phyloP scores from a whole-genome alignment of 2,329 filamentous ascomycete species.

The Chrysoporthe cubensis region DNA sequence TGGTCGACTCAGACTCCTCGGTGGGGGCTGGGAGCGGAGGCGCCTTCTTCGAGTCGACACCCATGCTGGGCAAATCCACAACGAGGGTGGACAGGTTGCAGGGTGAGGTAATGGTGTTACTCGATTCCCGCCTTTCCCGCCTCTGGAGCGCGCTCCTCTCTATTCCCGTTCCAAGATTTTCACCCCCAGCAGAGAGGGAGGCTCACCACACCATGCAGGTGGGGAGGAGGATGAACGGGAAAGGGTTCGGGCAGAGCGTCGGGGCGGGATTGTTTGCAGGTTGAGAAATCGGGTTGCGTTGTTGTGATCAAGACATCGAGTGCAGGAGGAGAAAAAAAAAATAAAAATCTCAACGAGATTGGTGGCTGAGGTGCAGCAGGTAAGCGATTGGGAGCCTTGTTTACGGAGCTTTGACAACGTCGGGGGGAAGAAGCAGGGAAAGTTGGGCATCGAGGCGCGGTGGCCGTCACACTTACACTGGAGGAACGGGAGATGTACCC shows the following conservation, averaged over 20 bases:
- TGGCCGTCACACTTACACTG: conserved; percentile 26
- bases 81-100: conserved; percentile 26
- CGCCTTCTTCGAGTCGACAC: conserved; percentile 57
- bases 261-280: conserved; percentile 24
- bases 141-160: conserved; percentile 19
- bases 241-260: conserved; percentile 15
- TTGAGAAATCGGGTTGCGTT: conserved; percentile 26
- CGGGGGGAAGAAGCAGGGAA: background rate
- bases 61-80: conserved; percentile 49
- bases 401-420: conserved; percentile 6
- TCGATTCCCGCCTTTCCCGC: conserved; percentile 26
- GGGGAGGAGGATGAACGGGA: conserved; percentile 18
- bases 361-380: conserved; percentile 12
- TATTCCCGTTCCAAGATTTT: conserved; percentile 25
- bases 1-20: conserved; percentile 66
- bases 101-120: conserved; percentile 29
- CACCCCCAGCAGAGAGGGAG: conserved; percentile 15
- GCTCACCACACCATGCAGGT: conserved; percentile 28
- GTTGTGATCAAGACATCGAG: conserved; percentile 31
- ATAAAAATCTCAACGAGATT: background rate
- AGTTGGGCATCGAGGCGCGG: conserved; percentile 7
- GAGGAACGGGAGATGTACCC: conserved; percentile 15
- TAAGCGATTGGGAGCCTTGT: conserved; percentile 5
- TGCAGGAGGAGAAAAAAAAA: background rate
- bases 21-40: conserved; percentile 79